phyloP scores from a whole-genome alignment of 1,139 yeast genomes.

The Chernovozyma sophiae-reginae region DNA sequence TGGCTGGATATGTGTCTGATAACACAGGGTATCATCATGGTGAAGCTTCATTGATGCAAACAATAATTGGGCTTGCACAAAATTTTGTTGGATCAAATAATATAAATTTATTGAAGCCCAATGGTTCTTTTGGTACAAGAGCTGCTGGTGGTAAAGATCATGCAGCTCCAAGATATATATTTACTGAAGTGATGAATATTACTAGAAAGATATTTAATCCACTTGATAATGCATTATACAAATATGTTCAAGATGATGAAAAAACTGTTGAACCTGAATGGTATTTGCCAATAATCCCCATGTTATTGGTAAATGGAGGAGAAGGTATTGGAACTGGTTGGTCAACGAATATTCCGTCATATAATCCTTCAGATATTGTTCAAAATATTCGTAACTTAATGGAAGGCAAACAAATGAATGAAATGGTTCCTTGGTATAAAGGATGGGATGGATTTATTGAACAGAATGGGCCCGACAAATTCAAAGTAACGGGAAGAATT shows the following conservation, averaged over 20 bases:
- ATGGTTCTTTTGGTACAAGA: conserved; percentile 96
- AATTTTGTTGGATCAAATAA: conserved; percentile 93
- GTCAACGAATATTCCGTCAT: conserved; percentile 92
- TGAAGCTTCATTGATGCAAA: conserved; percentile 80
- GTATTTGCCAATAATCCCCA: conserved; percentile 91
- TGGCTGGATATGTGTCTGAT: conserved; percentile 87
- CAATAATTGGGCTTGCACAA: conserved; percentile 92
- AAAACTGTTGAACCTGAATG: conserved; percentile 93
- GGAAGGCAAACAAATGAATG: conserved; percentile 65
- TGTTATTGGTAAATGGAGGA: conserved; percentile 89
- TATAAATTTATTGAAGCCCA: conserved; percentile 77
- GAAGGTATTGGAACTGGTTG: conserved; percentile 99
- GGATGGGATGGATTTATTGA: conserved; percentile 92
- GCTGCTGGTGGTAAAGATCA: conserved; percentile 98
- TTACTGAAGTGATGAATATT: conserved; percentile 74
- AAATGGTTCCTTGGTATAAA: conserved; percentile 90
- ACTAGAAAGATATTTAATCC: conserved; percentile 76
- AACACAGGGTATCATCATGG: conserved; percentile 97
- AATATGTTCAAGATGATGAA: conserved; percentile 89
- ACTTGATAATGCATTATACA: conserved; percentile 73
- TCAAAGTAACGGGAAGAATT: conserved; percentile 71
- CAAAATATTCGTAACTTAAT: conserved; percentile 67
- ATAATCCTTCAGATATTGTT: conserved; percentile 82
- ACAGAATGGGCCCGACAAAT: conserved; percentile 59
- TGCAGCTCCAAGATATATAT: conserved; percentile 97